Conservation (phyloP, 805 yeast genomes). For the Starmera quercuum region DNA sequence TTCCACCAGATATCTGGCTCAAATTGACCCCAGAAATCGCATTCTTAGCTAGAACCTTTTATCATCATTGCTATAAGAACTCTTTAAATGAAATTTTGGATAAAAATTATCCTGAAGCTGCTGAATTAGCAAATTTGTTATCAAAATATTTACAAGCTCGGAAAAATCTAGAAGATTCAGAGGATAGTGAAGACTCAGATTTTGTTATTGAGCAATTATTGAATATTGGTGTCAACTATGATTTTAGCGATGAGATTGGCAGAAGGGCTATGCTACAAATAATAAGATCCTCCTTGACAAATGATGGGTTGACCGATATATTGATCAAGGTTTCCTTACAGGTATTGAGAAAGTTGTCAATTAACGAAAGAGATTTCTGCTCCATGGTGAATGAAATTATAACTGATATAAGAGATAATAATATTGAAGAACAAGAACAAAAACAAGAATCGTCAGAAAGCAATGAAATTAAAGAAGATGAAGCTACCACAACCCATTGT, state of each 20-base stretch:
- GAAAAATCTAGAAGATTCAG: conserved; percentile 15
- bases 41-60: conserved; percentile 62
- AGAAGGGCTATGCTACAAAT: conserved; percentile 65
- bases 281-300: conserved; percentile 50
- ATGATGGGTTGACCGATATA: conserved; percentile 46
- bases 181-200: conserved; percentile 52
- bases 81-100: conserved; percentile 51
- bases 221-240: conserved; percentile 59
- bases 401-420: conserved; percentile 72
- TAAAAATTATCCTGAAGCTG: conserved; percentile 69
- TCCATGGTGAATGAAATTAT: conserved; percentile 81
- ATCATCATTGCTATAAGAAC: conserved; percentile 52
- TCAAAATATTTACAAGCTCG: conserved; percentile 49
- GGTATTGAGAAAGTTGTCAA: conserved; percentile 63
- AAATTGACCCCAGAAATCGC: conserved; percentile 68
- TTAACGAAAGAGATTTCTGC: conserved; percentile 77
- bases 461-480: conserved; percentile 20
- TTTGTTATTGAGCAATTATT: conserved; percentile 72
- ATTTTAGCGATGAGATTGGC: conserved; percentile 87
- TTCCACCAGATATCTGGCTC: conserved; percentile 64
- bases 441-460: conserved; percentile 14
- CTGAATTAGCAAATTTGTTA: conserved; percentile 55
- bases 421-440: conserved; percentile 14
- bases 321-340: conserved; percentile 49
- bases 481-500: conserved; percentile 50